Evolutionary conservation across 495 filamentous ascomycete genomes (phyloP), one percentile per base, ranked within the genome.

Genomic region (Clohesyomyces aquaticus): DNA sequence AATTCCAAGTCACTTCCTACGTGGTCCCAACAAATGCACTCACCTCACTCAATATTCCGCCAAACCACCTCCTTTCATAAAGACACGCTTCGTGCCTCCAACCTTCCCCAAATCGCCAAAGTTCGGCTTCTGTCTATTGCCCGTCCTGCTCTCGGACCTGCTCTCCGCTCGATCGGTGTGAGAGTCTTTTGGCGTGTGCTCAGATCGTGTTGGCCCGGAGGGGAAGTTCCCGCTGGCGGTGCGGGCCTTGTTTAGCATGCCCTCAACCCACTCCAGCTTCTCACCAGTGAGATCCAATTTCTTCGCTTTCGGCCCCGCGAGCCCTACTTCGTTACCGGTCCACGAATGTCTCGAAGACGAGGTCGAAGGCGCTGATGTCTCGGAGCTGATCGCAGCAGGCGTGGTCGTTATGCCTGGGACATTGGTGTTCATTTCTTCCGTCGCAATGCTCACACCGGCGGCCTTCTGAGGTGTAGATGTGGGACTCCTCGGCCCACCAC

Each of bases 241-340:
- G 23, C 61, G 57, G 32, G 73, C 76, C 51, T 77, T 73, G 47
- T 87, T 85, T 72, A 89, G 82, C 76, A 91, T 85, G 27, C 82
- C 86, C 72, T 91, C 85, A 2, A 91, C 85, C 88, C 88, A 91
- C 42, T 82, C 80, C 50, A 81, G 76, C 65, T 85, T 85, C 73
- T 89, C 83, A 56, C 82, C 82, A 50, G 79, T 83, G 64, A 91
- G 83, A 48, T 82, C 80, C 8, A 80, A 71, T 41, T 80, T 81
- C 75, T 83, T 87, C 32, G 73, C 68, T 53, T 78, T 80, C 4
- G 87, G 86, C 12, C 87, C 87, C 0, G 86, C 85, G 26, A 90
- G 78, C 3, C 86, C 86, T 10, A 88, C 78, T 55, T 85, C 83
- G 21, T 85, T 82, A 61, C 83, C 84, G 12, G 76, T 73, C 80